phyloP scores from a whole-genome alignment of 2,329 filamentous ascomycete genomes.

The Tolypocladium endophyticum region DNA sequence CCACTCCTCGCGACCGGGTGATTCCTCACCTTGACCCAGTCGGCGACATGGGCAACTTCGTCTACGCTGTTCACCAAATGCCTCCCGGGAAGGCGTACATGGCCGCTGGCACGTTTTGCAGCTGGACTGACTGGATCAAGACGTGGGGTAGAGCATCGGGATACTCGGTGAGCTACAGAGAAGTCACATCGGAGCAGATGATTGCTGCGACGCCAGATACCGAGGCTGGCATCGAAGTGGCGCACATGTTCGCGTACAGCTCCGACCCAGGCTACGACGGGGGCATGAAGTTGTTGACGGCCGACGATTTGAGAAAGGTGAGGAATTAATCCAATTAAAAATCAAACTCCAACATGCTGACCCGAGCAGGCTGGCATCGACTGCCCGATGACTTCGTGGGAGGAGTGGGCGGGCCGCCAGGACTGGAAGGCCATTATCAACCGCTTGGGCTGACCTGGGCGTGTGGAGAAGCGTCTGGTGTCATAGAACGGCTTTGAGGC shows the following conservation, averaged over 20 bases:
- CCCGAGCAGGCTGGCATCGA: constrained; percentile 28
- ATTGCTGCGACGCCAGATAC: constrained; percentile 23
- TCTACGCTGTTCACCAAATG: constrained; percentile 38
- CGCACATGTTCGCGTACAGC: constrained; percentile 35
- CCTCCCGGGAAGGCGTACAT: constrained; percentile 37
- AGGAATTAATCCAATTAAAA: constrained; percentile 3
- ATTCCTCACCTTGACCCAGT: constrained; percentile 35
- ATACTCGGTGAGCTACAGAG: constrained; percentile 23
- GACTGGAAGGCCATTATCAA: constrained; percentile 19
- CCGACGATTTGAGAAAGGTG: constrained; percentile 32
- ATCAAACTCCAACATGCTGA: too few species aligned
- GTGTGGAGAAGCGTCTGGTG: not conserved
- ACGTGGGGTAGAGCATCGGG: constrained; percentile 29
- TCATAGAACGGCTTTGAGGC: not conserved
- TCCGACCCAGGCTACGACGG: constrained; percentile 39
- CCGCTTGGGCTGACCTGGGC: not conserved
- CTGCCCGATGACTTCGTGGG: constrained; percentile 28
- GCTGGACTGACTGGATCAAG: constrained; percentile 33
- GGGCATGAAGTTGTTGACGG: constrained; percentile 29
- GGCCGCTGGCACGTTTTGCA: constrained; percentile 33
- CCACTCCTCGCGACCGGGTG: constrained; percentile 24
- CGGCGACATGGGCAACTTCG: constrained; percentile 35
- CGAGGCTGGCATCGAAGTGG: constrained; percentile 31
- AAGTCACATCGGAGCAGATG: constrained; percentile 30
- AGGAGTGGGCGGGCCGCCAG: constrained; percentile 23